Conservation (phyloP, 2,329 filamentous ascomycete genomes). For the Hypomyces rosellus region DNA sequence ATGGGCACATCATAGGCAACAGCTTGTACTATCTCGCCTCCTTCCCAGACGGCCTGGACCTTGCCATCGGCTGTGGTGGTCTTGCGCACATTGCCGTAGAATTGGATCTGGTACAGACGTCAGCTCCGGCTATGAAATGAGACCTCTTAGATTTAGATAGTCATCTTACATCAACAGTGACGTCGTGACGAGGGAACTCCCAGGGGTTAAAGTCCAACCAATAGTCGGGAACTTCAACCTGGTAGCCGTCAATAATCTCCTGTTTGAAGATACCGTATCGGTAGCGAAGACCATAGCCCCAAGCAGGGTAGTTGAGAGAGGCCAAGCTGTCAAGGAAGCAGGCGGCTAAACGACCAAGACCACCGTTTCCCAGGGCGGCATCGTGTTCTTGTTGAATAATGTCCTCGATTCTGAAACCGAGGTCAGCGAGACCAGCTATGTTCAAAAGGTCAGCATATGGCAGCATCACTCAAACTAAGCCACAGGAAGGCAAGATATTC, state of each 20-base stretch:
- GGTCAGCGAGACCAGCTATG: conserved; percentile 72
- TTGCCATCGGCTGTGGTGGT: conserved; percentile 70
- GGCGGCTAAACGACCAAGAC: conserved; percentile 86
- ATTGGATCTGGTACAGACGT: conserved; percentile 60
- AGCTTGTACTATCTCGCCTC: conserved; percentile 85
- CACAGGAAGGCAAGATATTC: conserved; percentile 17
- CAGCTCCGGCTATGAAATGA: conserved; percentile 2
- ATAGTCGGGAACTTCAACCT: conserved; percentile 97
- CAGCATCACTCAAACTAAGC: background rate
- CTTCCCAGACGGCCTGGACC: conserved; percentile 72
- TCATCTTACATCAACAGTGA: conserved; percentile 70
- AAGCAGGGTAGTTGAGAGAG: conserved; percentile 89
- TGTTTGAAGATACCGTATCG: conserved; percentile 99
- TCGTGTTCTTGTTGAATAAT: conserved; percentile 93
- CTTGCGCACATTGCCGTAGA: conserved; percentile 81
- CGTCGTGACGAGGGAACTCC: conserved; percentile 95
- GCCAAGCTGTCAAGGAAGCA: conserved; percentile 97
- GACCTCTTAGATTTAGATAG: background rate
- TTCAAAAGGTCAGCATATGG: background rate
- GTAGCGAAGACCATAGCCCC: conserved; percentile 95
- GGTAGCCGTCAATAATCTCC: conserved; percentile 95
- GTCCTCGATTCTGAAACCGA: conserved; percentile 96
- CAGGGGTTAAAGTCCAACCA: conserved; percentile 99
- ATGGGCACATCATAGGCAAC: conserved; percentile 91
- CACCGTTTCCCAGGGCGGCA: conserved; percentile 91